These are phyloP conservation scores for Lumnitzera racemosa DNA, from an alignment of 345 rosid genomes.

Conservation along the genomic window DNA sequence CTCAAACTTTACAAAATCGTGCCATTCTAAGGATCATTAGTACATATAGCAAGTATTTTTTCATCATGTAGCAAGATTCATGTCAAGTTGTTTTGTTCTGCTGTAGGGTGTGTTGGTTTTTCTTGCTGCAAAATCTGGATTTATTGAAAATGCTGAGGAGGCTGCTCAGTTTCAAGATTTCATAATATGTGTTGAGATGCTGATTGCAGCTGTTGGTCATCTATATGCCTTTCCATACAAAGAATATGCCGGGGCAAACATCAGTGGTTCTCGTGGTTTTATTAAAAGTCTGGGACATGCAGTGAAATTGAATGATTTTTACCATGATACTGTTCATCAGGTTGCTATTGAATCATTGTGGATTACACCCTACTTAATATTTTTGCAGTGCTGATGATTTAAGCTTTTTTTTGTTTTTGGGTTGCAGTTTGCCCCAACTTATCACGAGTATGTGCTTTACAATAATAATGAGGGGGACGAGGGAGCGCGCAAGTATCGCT, in stretches of 20 bases:
- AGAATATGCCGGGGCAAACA: conserved; percentile 95
- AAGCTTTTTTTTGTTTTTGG: conserved; percentile 14
- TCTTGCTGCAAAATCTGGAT: conserved; percentile 90
- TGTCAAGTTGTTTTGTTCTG: neutral
- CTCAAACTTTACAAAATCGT: too few relatives aligned
- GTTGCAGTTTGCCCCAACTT: conserved; percentile 88
- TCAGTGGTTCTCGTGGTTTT: conserved; percentile 63
- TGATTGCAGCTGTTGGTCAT: conserved; percentile 92
- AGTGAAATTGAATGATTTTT: conserved; percentile 81
- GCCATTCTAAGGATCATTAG: too few relatives aligned
- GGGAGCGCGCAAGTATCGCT: conserved; percentile 77
- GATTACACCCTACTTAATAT: conserved; percentile 1
- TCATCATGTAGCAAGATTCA: neutral
- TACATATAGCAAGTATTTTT: neutral
- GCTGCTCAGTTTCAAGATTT: conserved; percentile 91
- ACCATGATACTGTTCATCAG: conserved; percentile 98
- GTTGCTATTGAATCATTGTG: conserved; percentile 20
- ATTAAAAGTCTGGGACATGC: conserved; percentile 86
- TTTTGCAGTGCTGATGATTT: neutral
- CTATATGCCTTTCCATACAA: conserved; percentile 94
- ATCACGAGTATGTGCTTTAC: conserved; percentile 95
- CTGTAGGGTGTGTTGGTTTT: conserved; percentile 89
- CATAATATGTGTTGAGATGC: conserved; percentile 94
- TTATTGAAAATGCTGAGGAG: conserved; percentile 65
- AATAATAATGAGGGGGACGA: conserved; percentile 84